phyloP scores from a whole-genome alignment of 2,329 filamentous ascomycete genomes.

The Ophiostoma sp. region DNA sequence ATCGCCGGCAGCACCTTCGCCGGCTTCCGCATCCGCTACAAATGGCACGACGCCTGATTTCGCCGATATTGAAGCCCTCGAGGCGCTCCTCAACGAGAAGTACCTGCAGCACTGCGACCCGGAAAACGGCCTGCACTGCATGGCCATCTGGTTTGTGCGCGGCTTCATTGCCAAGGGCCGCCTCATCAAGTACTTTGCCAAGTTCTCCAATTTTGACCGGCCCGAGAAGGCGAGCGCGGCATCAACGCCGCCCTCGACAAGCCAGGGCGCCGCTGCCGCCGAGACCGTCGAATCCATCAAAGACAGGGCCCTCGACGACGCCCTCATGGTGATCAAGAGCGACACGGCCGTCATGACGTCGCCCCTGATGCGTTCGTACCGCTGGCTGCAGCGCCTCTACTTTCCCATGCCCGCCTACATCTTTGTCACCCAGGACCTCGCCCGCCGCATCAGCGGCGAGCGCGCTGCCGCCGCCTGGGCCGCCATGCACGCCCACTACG shows the following conservation, averaged over 20 bases:
- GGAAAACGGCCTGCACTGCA: slow-evolving; percentile 39
- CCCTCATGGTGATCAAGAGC: slow-evolving; percentile 37
- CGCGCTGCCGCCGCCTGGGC: slow-evolving; percentile 35
- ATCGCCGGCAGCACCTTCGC: not conserved
- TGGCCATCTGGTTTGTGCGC: slow-evolving; percentile 39
- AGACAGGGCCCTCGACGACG: slow-evolving; percentile 31
- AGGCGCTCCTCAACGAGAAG: slow-evolving; percentile 41
- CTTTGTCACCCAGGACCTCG: slow-evolving; percentile 37
- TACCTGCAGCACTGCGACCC: slow-evolving; percentile 42
- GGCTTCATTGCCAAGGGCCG: slow-evolving; percentile 44
- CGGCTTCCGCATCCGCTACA: not conserved
- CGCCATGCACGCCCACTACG: slow-evolving; percentile 34
- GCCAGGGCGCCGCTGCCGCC: not conserved
- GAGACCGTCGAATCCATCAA: slow-evolving; percentile 27
- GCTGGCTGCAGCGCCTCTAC: slow-evolving; percentile 36
- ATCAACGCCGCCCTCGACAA: slow-evolving; percentile 13
- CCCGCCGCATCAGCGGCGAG: slow-evolving; percentile 27
- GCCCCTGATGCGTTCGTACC: slow-evolving; percentile 34
- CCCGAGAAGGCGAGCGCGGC: slow-evolving; percentile 1
- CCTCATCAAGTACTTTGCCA: slow-evolving; percentile 45
- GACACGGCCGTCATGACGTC: slow-evolving; percentile 36
- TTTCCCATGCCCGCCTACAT: slow-evolving; percentile 41
- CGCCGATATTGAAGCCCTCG: slow-evolving; percentile 35
- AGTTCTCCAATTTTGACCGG: slow-evolving; percentile 25
- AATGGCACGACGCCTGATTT: slow-evolving; percentile 26